Evolutionary conservation across 257 asterid genomes (phyloP).

Genomic region (Nicotiana undulata): DNA sequence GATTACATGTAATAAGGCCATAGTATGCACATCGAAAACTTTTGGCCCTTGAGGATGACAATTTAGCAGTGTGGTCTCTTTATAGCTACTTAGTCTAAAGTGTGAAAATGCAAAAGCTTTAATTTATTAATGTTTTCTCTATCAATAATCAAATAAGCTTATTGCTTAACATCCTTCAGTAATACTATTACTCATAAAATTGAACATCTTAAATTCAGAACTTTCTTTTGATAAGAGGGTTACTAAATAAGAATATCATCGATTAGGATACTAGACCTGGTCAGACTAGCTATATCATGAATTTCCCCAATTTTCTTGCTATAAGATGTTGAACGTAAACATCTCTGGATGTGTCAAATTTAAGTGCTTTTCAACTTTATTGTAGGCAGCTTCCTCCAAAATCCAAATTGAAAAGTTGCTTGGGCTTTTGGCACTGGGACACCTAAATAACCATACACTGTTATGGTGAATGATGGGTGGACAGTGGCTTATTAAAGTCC

Average conservation of each 20-base stretch:
- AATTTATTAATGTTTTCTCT: background rate
- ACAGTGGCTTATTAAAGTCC: too few relatives aligned
- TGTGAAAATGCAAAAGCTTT: background rate
- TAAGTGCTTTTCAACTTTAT: background rate
- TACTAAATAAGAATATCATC: too few relatives aligned
- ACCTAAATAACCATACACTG: too few relatives aligned
- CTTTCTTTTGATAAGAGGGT: background rate
- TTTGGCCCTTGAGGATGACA: background rate
- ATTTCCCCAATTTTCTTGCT: background rate
- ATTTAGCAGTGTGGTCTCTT: too few relatives aligned
- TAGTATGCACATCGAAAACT: background rate
- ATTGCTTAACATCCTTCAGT: background rate
- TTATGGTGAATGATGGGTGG: too few relatives aligned
- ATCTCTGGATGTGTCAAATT: background rate
- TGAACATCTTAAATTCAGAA: background rate
- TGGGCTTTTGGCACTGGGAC: too few relatives aligned
- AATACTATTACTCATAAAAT: too few relatives aligned
- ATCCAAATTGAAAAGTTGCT: background rate
- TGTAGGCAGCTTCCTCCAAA: background rate
- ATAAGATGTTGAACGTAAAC: background rate
- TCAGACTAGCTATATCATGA: background rate
- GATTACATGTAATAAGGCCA: background rate
- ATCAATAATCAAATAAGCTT: background rate
- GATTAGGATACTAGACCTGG: too few relatives aligned
- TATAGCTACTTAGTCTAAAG: too few relatives aligned